Evolutionary conservation across 1,284 basidiomycete genomes (phyloP).

Genomic region (Puccinia novopanici): DNA sequence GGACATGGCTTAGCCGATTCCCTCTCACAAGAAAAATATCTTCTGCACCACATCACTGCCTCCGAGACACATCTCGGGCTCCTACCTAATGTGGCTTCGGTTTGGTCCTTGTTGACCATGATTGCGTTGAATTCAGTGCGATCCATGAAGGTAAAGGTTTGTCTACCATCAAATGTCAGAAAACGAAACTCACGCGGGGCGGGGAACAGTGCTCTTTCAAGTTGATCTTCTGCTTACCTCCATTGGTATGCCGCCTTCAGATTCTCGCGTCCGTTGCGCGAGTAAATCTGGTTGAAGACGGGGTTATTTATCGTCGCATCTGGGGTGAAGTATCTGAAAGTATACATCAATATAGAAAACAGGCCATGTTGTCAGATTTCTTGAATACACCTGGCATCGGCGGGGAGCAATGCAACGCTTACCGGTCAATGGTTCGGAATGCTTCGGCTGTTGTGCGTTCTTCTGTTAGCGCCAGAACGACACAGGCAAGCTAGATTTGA

Average conservation of each 20-base stretch:
- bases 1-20: background rate
- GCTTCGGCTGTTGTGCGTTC: background rate
- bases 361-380: too few relatives aligned
- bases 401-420: too few relatives aligned
- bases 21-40: too few relatives aligned
- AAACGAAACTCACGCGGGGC: background rate
- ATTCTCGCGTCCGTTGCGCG: constrained; percentile 33
- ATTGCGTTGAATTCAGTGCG: constrained; percentile 26
- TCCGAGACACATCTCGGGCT: too few relatives aligned
- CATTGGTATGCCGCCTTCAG: constrained; percentile 39
- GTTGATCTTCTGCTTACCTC: background rate
- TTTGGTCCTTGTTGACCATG: constrained; percentile 42
- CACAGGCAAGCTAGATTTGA: background rate
- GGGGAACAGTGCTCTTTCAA: background rate
- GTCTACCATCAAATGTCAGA: background rate
- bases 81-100: constrained; percentile 30
- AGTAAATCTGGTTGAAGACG: constrained; percentile 37
- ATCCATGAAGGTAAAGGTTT: constrained; percentile 11
- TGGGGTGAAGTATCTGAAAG: constrained; percentile 24
- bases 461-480: constrained; percentile 14
- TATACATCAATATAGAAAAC: too few relatives aligned
- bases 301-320: constrained; percentile 34
- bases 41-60: background rate
- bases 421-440: constrained; percentile 5
- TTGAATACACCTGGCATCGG: background rate